These are phyloP conservation scores for Citrullus amarus DNA, from an alignment of 306 rosid species.

Conservation along the genomic window DNA sequence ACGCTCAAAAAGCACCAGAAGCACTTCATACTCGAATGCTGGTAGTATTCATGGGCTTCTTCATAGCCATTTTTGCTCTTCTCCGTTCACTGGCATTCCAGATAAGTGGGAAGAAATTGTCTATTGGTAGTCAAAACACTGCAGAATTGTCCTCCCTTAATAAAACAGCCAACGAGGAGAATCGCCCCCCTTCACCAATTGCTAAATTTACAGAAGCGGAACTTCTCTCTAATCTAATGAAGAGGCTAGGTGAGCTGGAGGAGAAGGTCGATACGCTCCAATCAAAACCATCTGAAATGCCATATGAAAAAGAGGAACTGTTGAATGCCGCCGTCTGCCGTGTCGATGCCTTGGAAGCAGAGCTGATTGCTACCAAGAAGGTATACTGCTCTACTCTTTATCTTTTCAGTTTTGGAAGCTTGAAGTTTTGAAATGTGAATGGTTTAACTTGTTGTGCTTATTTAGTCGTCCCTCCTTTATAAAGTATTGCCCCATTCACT, in stretches of 20 bases:
- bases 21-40: slow-evolving; percentile 39
- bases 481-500: not conserved
- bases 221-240: slow-evolving; percentile 45
- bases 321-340: slow-evolving; percentile 97
- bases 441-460: not conserved
- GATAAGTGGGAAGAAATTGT: slow-evolving; percentile 38
- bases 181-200: slow-evolving; percentile 28
- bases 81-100: slow-evolving; percentile 28
- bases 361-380: slow-evolving; percentile 87
- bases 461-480: not conserved
- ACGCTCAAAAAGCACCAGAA: slow-evolving; percentile 28
- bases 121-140: slow-evolving; percentile 20
- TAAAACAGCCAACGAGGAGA: slow-evolving; percentile 26
- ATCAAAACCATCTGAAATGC: slow-evolving; percentile 91
- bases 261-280: slow-evolving; percentile 69
- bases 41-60: slow-evolving; percentile 51
- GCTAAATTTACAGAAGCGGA: slow-evolving; percentile 26
- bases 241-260: slow-evolving; percentile 76
- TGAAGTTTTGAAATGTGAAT: not conserved
- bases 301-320: slow-evolving; percentile 79
- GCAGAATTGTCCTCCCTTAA: slow-evolving; percentile 17
- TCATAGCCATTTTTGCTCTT: slow-evolving; percentile 37
- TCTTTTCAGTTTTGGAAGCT: not conserved
- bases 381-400: slow-evolving; percentile 21
- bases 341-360: slow-evolving; percentile 96